Percentiles rank a stretch among this genome's conserved stretches.
Conservation (phyloP, 176 grass and related monocot species). For the Avena insularis region DNA sequence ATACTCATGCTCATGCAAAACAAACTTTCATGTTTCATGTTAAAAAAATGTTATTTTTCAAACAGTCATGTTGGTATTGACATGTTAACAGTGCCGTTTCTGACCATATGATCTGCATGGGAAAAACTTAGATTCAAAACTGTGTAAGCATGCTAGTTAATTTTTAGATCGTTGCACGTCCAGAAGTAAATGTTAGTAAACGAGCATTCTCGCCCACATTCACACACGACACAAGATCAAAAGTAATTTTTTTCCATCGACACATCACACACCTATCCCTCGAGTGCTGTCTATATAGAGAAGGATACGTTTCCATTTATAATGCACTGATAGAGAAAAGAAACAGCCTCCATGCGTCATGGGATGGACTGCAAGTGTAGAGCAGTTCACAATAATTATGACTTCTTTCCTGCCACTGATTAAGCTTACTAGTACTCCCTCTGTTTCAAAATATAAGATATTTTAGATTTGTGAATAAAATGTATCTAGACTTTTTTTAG, state of each 20-base stretch:
- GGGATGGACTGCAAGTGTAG: not conserved
- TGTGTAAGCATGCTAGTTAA: constrained; percentile 64
- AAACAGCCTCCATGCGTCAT: constrained; percentile 45
- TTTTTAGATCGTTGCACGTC: constrained; percentile 40
- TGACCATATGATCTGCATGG: not conserved
- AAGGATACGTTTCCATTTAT: constrained; percentile 50
- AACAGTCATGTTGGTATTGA: constrained; percentile 35
- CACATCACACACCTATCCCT: not conserved
- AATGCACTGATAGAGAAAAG: constrained; percentile 43
- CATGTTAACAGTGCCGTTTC: constrained; percentile 34
- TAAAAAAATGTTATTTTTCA: not conserved
- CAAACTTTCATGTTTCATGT: not conserved
- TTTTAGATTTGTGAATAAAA: too few relatives aligned
- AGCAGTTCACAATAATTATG: not conserved
- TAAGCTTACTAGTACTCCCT: not conserved
- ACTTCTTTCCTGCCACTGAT: not conserved
- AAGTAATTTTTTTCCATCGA: not conserved
- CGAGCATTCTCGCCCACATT: constrained; percentile 34
- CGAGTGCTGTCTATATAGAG: constrained; percentile 9
- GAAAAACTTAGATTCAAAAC: constrained; percentile 42
- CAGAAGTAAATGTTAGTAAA: constrained; percentile 36
- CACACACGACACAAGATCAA: too few relatives aligned
- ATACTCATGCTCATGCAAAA: constrained; percentile 5
- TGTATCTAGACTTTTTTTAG: too few relatives aligned
- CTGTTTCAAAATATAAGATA: too few relatives aligned